Conservation (phyloP, 1,139 yeast species). For the Lodderomyces oxycetoniae region DNA sequence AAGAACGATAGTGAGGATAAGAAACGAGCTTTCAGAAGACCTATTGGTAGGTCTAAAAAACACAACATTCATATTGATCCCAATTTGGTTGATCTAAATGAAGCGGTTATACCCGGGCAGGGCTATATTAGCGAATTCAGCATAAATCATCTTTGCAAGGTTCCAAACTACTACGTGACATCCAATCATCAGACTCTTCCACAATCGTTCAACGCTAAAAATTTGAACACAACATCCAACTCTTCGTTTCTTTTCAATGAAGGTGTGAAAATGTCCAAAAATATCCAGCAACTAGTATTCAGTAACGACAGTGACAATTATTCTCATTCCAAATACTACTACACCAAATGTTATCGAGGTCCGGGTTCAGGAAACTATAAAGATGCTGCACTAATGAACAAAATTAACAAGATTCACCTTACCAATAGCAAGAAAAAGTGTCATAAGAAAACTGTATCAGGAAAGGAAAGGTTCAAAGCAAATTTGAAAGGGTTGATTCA, state of each 20-base stretch:
- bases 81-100: slow-evolving; percentile 36
- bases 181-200: slow-evolving; percentile 22
- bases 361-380: slow-evolving; percentile 48
- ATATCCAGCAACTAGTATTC: slow-evolving; percentile 33
- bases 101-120: slow-evolving; percentile 43
- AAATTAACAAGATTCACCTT: slow-evolving; percentile 32
- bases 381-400: slow-evolving; percentile 41
- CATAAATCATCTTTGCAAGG: slow-evolving; percentile 38
- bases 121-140: slow-evolving; percentile 44
- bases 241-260: slow-evolving; percentile 22
- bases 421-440: slow-evolving; percentile 15
- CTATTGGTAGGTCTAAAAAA: slow-evolving; percentile 31
- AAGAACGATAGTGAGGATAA: slow-evolving; percentile 10
- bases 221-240: slow-evolving; percentile 18
- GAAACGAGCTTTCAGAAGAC: slow-evolving; percentile 18
- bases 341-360: slow-evolving; percentile 39
- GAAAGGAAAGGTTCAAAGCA: slow-evolving; percentile 19
- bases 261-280: slow-evolving; percentile 27
- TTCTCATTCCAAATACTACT: slow-evolving; percentile 36
- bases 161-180: slow-evolving; percentile 40
- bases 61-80: slow-evolving; percentile 35
- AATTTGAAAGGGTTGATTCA: slow-evolving; percentile 39
- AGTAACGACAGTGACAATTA: slow-evolving; percentile 34
- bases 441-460: slow-evolving; percentile 16
- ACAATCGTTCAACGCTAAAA: slow-evolving; percentile 16